Conservation (phyloP, 2,329 filamentous ascomycete genomes). For the Alternaria burnsii region DNA sequence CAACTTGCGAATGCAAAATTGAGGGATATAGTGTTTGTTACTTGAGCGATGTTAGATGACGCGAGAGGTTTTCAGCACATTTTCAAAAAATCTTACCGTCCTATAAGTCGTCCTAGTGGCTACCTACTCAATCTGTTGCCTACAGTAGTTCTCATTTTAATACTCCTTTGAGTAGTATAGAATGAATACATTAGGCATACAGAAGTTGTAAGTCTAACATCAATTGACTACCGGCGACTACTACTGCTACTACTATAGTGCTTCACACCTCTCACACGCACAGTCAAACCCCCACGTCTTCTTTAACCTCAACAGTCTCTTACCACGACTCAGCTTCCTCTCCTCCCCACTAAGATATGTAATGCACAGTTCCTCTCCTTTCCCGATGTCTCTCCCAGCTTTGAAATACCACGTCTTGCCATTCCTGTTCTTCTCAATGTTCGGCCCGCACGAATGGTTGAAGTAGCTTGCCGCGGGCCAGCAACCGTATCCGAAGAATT, state of each 20-base stretch:
- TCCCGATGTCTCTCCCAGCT: slow-evolving; percentile 44
- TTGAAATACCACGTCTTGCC: slow-evolving; percentile 55
- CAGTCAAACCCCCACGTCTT: slow-evolving; percentile 59
- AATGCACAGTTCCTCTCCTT: slow-evolving; percentile 57
- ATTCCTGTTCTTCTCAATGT: slow-evolving; percentile 53
- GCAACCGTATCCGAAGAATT: slow-evolving; percentile 60
- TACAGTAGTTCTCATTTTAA: background rate
- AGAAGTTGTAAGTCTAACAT: background rate
- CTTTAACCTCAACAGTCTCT: slow-evolving; percentile 50
- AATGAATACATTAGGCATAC: background rate
- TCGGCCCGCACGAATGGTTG: slow-evolving; percentile 59
- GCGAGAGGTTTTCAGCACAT: background rate
- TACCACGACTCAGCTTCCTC: slow-evolving; percentile 46
- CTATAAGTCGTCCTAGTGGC: background rate
- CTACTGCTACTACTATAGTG: slow-evolving; percentile 9
- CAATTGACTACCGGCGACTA: background rate
- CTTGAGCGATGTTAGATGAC: background rate
- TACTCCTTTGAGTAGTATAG: background rate
- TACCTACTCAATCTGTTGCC: background rate
- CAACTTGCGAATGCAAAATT: background rate
- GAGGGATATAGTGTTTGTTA: background rate
- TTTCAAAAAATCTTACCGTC: background rate
- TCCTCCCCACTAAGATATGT: slow-evolving; percentile 60
- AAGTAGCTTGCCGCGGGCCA: slow-evolving; percentile 59
- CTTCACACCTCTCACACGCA: slow-evolving; percentile 52